phyloP scores from a whole-genome alignment of 176 grass and related monocot species.

The Aegilops speltoides region DNA sequence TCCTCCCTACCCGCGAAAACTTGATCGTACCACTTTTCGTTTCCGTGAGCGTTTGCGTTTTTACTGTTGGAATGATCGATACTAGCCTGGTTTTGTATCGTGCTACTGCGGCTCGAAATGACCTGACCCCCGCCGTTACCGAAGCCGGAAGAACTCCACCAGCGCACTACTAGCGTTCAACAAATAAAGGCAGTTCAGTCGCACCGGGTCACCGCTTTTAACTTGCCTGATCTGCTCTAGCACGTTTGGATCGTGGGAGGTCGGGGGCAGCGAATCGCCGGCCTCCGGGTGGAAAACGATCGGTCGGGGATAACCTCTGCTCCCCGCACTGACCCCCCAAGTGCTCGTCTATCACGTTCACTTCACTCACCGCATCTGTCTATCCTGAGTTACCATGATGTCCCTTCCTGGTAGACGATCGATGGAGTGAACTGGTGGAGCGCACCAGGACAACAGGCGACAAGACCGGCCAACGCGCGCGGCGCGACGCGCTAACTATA shows the following conservation, averaged over 20 bases:
- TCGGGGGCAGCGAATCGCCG: neutral
- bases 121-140: neutral
- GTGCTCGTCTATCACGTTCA: neutral
- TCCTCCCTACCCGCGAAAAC: too few species aligned
- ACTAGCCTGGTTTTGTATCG: neutral
- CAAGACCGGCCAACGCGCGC: neutral
- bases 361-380: neutral
- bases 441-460: neutral
- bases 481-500: neutral
- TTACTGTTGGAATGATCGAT: neutral
- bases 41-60: too few species aligned
- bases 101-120: neutral
- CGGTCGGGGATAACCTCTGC: constrained; percentile 20
- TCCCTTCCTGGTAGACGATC: neutral
- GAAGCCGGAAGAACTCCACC: neutral
- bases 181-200: neutral
- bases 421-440: neutral
- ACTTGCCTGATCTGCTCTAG: constrained; percentile 44
- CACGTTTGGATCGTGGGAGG: constrained; percentile 14
- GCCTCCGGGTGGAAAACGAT: neutral
- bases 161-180: neutral
- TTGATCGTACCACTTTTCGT: too few species aligned
- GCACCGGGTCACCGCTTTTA: neutral
- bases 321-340: neutral
- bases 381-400: neutral